phyloP scores from a whole-genome alignment of 179 eudicot genomes.

The Pouteria campechiana region DNA sequence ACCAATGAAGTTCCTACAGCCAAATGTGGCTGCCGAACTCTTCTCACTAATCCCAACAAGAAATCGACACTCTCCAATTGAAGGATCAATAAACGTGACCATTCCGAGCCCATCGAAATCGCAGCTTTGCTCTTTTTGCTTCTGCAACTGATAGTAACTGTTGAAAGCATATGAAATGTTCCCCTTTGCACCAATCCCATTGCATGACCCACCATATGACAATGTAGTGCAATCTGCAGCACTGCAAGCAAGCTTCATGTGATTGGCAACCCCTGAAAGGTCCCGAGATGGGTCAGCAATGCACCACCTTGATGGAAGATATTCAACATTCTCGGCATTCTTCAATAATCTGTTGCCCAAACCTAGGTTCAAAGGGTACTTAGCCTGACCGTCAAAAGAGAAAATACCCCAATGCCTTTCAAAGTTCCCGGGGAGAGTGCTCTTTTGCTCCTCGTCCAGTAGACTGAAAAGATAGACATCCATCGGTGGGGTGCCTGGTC shows the following conservation, averaged over 20 bases:
- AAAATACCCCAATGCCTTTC: constrained; percentile 94
- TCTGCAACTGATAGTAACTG: constrained; percentile 70
- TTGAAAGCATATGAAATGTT: constrained; percentile 75
- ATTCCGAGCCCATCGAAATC: constrained; percentile 86
- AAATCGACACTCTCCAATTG: constrained; percentile 68
- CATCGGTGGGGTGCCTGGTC: constrained; percentile 55
- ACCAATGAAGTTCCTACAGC: constrained; percentile 3
- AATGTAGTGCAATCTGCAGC: constrained; percentile 69
- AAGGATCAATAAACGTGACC: constrained; percentile 77
- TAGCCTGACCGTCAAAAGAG: constrained; percentile 84
- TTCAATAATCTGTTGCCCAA: constrained; percentile 40
- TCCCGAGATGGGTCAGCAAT: constrained; percentile 59
- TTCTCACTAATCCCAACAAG: constrained; percentile 57
- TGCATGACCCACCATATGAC: constrained; percentile 66
- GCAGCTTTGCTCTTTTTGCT: constrained; percentile 63
- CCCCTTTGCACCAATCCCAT: constrained; percentile 58
- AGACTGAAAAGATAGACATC: constrained; percentile 74
- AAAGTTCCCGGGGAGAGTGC: constrained; percentile 70
- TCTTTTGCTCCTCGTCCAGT: constrained; percentile 76
- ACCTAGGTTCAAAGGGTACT: constrained; percentile 61
- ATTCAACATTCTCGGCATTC: constrained; percentile 51
- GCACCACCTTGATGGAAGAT: constrained; percentile 82
- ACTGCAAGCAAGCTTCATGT: constrained; percentile 56
- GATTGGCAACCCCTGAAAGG: constrained; percentile 37
- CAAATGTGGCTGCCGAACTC: constrained; percentile 19